These are phyloP conservation scores for Citrus maxima DNA, from an alignment of 345 rosid species.

Conservation along the genomic window DNA sequence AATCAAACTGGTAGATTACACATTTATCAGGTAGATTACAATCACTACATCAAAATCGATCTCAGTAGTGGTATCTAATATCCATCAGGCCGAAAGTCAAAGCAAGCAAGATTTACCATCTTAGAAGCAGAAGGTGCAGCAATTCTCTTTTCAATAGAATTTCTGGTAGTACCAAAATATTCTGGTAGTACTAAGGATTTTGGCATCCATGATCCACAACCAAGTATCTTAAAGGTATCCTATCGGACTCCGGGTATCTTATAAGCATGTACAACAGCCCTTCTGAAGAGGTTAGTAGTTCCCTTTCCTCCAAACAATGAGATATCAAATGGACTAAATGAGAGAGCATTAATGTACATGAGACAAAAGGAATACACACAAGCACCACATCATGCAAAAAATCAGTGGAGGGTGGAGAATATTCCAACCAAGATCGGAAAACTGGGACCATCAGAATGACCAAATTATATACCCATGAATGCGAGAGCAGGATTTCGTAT, in stretches of 20 bases:
- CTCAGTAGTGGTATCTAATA: conserved; percentile 1
- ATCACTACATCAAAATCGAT: conserved; percentile 20
- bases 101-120: not conserved
- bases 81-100: not conserved
- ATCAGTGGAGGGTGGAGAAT: conserved; percentile 20
- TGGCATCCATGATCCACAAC: conserved; percentile 2
- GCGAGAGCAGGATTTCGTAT: conserved; percentile 1
- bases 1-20: conserved; percentile 19
- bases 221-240: not conserved
- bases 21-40: conserved; percentile 19
- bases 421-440: conserved; percentile 18
- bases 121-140: not conserved
- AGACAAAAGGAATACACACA: conserved; percentile 15
- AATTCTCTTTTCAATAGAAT: conserved; percentile 2
- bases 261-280: conserved; percentile 16
- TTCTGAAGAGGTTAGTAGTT: conserved; percentile 1
- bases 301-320: not conserved
- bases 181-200: not conserved
- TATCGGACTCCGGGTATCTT: conserved; percentile 1
- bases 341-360: conserved; percentile 8
- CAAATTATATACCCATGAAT: conserved; percentile 10
- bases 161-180: not conserved
- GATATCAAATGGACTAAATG: conserved; percentile 2
- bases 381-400: conserved; percentile 22
- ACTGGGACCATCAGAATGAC: conserved; percentile 21